These are phyloP conservation scores for Tetrahymena thermophila DNA, from an alignment of 73 alveolate species.

Conservation along the genomic window DNA sequence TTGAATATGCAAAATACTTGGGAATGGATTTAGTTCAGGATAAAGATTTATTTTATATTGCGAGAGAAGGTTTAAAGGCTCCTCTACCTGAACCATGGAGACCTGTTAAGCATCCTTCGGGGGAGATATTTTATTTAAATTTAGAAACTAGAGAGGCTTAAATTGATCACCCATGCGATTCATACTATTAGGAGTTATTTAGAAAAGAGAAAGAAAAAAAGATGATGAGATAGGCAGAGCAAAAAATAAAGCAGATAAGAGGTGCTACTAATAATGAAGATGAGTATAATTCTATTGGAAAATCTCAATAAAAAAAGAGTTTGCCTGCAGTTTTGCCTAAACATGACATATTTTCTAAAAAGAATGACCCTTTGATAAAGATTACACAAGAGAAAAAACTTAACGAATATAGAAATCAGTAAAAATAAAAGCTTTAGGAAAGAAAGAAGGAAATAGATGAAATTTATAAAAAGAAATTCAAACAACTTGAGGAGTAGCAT, in stretches of 20 bases:
- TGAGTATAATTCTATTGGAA: background rate
- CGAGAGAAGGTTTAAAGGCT: constrained; percentile 87
- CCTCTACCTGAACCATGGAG: constrained; percentile 85
- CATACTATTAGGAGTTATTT: background rate
- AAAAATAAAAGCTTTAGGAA: background rate
- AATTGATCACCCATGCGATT: background rate
- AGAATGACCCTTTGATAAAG: background rate
- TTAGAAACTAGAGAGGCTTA: background rate
- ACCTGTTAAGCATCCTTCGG: constrained; percentile 33
- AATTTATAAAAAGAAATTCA: background rate
- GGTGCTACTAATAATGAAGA: background rate
- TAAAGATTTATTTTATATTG: constrained; percentile 72
- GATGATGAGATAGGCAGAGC: background rate
- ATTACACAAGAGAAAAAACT: background rate
- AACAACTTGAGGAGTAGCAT: background rate
- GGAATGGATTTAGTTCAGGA: constrained; percentile 79
- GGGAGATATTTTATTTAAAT: background rate
- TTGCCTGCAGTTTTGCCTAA: background rate
- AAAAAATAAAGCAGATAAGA: background rate
- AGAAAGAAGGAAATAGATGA: background rate
- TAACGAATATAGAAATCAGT: background rate
- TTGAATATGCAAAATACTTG: constrained; percentile 74
- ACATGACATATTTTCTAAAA: background rate
- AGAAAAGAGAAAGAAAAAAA: background rate
- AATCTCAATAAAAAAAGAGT: background rate